Conservation (phyloP, 1,284 basidiomycete genomes). For the Heterobasidion irregulare region DNA sequence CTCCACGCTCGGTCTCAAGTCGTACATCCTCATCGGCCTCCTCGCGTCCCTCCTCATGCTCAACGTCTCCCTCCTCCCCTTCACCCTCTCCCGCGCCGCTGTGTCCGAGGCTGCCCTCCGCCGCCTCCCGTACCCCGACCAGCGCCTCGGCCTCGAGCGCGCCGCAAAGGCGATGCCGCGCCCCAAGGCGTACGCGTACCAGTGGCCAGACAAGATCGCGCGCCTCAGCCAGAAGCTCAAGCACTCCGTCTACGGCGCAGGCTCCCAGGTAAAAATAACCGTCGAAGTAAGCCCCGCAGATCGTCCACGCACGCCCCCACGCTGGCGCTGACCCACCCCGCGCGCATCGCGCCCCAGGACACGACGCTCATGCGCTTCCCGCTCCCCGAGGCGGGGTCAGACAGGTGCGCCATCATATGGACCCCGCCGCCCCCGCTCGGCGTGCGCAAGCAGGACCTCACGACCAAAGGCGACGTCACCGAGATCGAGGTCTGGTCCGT, state of each 20-base stretch:
- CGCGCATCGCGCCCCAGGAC: neutral
- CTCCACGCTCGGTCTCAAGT: neutral
- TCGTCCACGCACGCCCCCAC: no score
- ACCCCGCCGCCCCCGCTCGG: neutral
- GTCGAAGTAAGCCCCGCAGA: neutral
- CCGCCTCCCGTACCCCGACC: neutral
- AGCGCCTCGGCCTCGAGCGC: neutral
- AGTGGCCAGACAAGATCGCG: neutral
- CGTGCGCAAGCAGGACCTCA: neutral
- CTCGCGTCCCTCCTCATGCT: neutral
- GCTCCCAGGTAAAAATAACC: neutral
- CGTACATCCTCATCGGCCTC: neutral
- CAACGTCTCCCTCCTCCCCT: neutral
- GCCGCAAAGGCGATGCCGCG: neutral
- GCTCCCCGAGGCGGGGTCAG: neutral
- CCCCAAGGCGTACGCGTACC: neutral
- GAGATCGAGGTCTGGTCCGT: slow-evolving; percentile 1
- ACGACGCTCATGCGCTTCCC: neutral
- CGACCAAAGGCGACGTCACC: neutral
- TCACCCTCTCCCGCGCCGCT: neutral
- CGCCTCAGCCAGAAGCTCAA: neutral
- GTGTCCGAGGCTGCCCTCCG: neutral
- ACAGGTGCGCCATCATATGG: neutral
- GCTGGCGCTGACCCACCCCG: neutral
- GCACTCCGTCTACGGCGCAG: neutral